Evolutionary conservation across 345 rosid species (phyloP).

Genomic region (Citrus hindsii): DNA sequence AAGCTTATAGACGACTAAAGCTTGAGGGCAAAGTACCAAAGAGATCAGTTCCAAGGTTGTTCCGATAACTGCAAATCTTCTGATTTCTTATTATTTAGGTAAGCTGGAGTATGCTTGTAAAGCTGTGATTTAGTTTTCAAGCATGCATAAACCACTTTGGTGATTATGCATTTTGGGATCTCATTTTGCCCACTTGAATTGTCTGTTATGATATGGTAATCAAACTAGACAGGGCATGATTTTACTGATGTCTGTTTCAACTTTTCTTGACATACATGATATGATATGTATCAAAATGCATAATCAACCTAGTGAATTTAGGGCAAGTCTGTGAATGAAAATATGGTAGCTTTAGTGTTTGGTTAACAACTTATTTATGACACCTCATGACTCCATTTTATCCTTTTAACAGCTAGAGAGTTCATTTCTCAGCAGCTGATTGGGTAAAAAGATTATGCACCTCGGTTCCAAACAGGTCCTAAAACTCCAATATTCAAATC

Average conservation of each 20-base stretch:
- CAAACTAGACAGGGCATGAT: neutral
- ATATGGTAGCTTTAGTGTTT: neutral
- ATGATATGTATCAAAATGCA: neutral
- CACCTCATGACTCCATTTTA: neutral
- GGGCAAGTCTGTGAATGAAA: neutral
- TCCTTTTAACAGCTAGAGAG: neutral
- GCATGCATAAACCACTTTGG: neutral
- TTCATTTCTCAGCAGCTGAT: neutral
- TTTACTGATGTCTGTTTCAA: neutral
- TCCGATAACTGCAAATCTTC: conserved; percentile 37
- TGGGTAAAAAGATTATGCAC: neutral
- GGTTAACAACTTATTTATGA: neutral
- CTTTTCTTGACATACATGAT: neutral
- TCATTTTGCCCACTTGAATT: neutral
- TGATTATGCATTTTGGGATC: neutral
- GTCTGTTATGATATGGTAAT: too few relatives aligned
- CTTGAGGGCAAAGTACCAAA: conserved; percentile 87
- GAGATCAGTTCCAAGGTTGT: conserved; percentile 85
- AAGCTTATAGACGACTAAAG: conserved; percentile 81
- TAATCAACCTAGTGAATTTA: neutral
- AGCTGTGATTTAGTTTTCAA: neutral
- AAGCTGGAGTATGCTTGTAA: neutral
- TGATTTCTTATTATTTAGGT: neutral
- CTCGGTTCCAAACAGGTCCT: neutral
- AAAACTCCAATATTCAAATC: neutral